A percentile compares a stretch with the other conserved stretches of the same genome.
These are phyloP conservation scores for Hypoxylon sp. DNA, from an alignment of 2,329 filamentous ascomycete genomes.

Conservation along the genomic window DNA sequence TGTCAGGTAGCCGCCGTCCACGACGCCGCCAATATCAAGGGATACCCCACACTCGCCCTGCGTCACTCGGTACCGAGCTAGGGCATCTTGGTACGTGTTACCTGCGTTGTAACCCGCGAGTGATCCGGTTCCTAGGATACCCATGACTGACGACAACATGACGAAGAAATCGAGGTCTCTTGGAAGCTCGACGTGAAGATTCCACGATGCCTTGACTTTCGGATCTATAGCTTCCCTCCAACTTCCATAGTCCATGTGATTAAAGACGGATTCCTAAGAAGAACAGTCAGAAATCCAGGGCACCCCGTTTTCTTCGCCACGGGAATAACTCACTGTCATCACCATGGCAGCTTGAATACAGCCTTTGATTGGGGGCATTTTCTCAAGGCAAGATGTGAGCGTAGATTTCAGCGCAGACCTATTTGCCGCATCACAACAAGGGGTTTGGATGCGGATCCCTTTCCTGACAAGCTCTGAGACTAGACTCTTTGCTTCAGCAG, in stretches of 20 bases:
- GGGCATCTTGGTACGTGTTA: slow-evolving; percentile 57
- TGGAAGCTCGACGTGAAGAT: slow-evolving; percentile 50
- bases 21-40: neutral
- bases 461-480: neutral
- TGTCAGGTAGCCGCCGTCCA: neutral
- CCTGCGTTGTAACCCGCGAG: slow-evolving; percentile 58
- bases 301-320: no score
- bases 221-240: slow-evolving; percentile 57
- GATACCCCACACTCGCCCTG: slow-evolving; percentile 43
- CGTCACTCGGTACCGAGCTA: slow-evolving; percentile 51
- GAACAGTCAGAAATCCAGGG: no score
- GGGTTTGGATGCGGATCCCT: slow-evolving; percentile 15
- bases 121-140: slow-evolving; percentile 53
- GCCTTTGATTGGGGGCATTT: slow-evolving; percentile 56
- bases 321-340: slow-evolving; percentile 48
- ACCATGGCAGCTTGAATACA: slow-evolving; percentile 56
- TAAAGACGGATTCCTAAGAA: no score
- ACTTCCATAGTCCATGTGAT: slow-evolving; percentile 33
- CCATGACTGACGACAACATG: slow-evolving; percentile 57
- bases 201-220: slow-evolving; percentile 58
- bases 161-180: slow-evolving; percentile 61
- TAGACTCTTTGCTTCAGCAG: slow-evolving; percentile 28
- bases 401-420: neutral
- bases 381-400: slow-evolving; percentile 1
- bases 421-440: slow-evolving; percentile 30